Conservation (phyloP, 805 yeast genomes). For the Metschnikowia colocasiae region DNA sequence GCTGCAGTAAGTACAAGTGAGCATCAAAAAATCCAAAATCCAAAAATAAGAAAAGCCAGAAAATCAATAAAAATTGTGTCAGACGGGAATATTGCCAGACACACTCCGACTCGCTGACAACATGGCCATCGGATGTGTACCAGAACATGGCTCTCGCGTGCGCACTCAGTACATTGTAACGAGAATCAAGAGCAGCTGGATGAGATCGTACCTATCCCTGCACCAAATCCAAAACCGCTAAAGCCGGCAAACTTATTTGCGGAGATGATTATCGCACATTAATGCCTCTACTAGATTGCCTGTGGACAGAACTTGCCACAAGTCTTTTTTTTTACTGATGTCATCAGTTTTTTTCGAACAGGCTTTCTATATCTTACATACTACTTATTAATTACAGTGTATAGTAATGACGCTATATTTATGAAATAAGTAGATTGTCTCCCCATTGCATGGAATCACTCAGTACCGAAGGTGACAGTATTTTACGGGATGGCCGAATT, state of each 20-base stretch:
- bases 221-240: background rate
- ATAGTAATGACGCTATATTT: background rate
- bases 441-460: background rate
- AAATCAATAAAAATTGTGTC: background rate
- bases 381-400: background rate
- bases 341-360: background rate
- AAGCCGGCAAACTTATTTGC: background rate
- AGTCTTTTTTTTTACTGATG: conserved; percentile 4
- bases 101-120: background rate
- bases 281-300: background rate
- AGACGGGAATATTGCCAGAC: background rate
- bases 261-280: background rate
- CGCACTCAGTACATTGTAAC: background rate
- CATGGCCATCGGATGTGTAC: background rate
- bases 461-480: no score
- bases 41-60: conserved; percentile 4
- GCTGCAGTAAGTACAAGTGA: conserved; percentile 12
- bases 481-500: no score
- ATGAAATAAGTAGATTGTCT: background rate
- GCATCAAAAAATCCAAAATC: conserved; percentile 5
- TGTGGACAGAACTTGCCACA: background rate
- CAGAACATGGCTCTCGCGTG: background rate
- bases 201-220: background rate
- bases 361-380: background rate
- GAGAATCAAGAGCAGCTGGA: background rate